phyloP scores from a whole-genome alignment of 2,329 filamentous ascomycete genomes.

The Diaporthe citrichinensis region DNA sequence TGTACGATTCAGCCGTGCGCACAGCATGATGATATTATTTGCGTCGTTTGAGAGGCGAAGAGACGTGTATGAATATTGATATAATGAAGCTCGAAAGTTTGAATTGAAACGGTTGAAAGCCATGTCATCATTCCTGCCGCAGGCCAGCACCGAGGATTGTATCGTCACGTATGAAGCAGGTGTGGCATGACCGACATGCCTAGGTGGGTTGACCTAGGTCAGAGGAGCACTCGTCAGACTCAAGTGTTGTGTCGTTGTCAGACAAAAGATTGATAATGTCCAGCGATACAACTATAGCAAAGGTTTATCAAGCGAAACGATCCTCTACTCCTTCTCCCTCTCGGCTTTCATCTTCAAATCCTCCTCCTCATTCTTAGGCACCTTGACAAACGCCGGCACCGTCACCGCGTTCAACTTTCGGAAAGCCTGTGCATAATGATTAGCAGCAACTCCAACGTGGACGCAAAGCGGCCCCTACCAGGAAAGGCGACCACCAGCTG shows the following conservation, averaged over 20 bases:
- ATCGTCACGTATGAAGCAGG: too few relatives aligned
- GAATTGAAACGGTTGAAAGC: too few relatives aligned
- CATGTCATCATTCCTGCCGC: too few relatives aligned
- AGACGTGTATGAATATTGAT: too few relatives aligned
- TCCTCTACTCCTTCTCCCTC: conserved; percentile 44
- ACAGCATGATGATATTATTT: too few relatives aligned
- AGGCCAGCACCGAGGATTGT: too few relatives aligned
- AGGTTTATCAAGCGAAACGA: neutral
- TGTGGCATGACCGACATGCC: too few relatives aligned
- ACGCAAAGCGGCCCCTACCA: conserved; percentile 1
- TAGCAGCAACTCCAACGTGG: conserved; percentile 1
- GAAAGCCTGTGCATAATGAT: conserved; percentile 47
- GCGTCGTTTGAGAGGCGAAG: too few relatives aligned
- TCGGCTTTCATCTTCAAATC: conserved; percentile 51
- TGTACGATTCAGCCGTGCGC: too few relatives aligned
- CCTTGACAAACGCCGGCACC: conserved; percentile 52
- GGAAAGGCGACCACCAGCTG: conserved; percentile 23
- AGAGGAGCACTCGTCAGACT: neutral
- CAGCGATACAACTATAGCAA: neutral
- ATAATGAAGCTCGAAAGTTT: too few relatives aligned
- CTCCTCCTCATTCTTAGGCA: conserved; percentile 54
- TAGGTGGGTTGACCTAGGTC: neutral
- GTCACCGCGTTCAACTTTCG: conserved; percentile 55
- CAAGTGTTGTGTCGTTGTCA: neutral
- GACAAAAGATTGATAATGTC: neutral